Evolutionary conservation across 1,284 basidiomycete species (phyloP).

Genomic region (Blastosporella zonata): DNA sequence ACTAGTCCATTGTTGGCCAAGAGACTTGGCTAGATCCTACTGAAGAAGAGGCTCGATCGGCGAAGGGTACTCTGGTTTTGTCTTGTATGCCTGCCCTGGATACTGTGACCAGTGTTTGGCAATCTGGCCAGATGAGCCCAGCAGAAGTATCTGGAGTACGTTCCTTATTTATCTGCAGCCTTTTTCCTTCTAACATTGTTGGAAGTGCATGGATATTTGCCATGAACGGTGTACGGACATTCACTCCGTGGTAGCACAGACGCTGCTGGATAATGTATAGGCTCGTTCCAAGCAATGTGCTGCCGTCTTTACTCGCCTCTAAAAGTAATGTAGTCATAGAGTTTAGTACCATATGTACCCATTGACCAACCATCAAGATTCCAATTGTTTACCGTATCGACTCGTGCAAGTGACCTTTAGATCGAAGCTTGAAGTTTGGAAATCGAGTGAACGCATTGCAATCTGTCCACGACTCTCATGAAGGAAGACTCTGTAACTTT

Average conservation of each 20-base stretch:
- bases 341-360: no score
- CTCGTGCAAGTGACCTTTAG: no score
- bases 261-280: constrained; percentile 46
- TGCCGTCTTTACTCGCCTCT: background rate
- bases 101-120: constrained; percentile 80
- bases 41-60: constrained; percentile 55
- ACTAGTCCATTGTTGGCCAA: constrained; percentile 49
- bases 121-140: constrained; percentile 63
- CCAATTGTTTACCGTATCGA: no score
- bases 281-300: background rate
- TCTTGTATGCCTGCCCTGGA: constrained; percentile 90
- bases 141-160: constrained; percentile 54
- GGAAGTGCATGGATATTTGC: constrained; percentile 65
- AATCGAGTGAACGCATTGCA: no score
- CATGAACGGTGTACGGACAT: constrained; percentile 69
- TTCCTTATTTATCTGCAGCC: constrained; percentile 8
- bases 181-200: constrained; percentile 7
- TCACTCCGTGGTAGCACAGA: constrained; percentile 70
- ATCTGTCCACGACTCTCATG: no score
- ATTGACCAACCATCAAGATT: no score
- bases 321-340: constrained; percentile 2
- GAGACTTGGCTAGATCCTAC: constrained; percentile 80
- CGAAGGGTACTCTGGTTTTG: constrained; percentile 65
- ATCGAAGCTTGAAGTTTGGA: no score
- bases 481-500: no score